These are phyloP conservation scores for Aureobasidium sp. DNA, from an alignment of 2,329 filamentous ascomycete genomes.

Conservation along the genomic window DNA sequence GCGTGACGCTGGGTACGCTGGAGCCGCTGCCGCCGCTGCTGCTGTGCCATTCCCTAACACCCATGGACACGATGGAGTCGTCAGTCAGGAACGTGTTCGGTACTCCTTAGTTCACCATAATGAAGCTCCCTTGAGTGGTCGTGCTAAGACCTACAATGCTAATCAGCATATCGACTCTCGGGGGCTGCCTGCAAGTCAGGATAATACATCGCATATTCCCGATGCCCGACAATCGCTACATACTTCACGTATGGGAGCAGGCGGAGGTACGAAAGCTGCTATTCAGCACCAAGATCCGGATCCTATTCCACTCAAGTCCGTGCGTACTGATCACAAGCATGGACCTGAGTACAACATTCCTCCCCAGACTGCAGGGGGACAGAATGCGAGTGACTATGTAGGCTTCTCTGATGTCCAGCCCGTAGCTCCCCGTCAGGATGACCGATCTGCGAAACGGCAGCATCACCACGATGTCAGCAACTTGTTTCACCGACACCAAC, in stretches of 20 bases:
- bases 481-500: slow-evolving; percentile 37
- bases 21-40: slow-evolving; percentile 25
- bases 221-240: slow-evolving; percentile 34
- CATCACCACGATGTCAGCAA: slow-evolving; percentile 26
- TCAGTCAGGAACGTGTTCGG: neutral
- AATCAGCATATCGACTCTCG: neutral
- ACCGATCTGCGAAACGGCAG: slow-evolving; percentile 22
- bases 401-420: slow-evolving; percentile 31
- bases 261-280: slow-evolving; percentile 27
- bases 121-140: neutral
- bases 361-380: slow-evolving; percentile 31
- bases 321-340: slow-evolving; percentile 22
- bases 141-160: neutral
- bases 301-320: slow-evolving; percentile 27
- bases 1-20: slow-evolving; percentile 29
- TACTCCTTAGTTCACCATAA: neutral
- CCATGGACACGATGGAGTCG: neutral
- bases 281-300: slow-evolving; percentile 31
- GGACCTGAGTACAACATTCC: slow-evolving; percentile 29
- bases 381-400: slow-evolving; percentile 34
- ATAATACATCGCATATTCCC: slow-evolving; percentile 13
- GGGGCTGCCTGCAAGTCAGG: slow-evolving; percentile 15
- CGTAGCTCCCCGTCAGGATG: slow-evolving; percentile 22
- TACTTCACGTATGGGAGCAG: slow-evolving; percentile 32
- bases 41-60: neutral